Conservation (phyloP, 257 asterid species). For the Thymus mandschuricus region DNA sequence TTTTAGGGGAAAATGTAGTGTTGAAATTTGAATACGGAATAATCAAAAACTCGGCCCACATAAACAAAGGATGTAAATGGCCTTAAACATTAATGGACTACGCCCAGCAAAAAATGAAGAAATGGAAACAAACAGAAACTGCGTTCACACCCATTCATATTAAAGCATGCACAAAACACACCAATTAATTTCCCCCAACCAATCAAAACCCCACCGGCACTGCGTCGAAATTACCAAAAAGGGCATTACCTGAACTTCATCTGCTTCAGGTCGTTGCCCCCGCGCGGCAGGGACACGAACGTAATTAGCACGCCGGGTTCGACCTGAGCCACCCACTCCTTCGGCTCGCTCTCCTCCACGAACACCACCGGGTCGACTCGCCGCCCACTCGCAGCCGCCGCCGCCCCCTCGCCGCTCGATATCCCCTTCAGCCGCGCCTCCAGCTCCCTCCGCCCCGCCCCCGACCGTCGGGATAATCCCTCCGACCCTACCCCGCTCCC, state of each 20-base stretch:
- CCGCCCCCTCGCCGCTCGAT: conserved; percentile 78
- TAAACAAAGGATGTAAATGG: conserved; percentile 19
- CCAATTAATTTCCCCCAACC: conserved; percentile 25
- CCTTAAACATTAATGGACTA: conserved; percentile 12
- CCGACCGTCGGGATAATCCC: conserved; percentile 77
- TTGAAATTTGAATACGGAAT: not conserved
- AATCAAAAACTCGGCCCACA: not conserved
- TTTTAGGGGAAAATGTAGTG: not conserved
- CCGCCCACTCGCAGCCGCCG: conserved; percentile 83
- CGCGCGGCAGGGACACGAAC: conserved; percentile 87
- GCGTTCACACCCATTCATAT: conserved; percentile 6
- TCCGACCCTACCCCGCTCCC: conserved; percentile 50
- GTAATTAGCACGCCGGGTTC: conserved; percentile 93
- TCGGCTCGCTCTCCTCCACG: conserved; percentile 80
- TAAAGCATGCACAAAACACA: conserved; percentile 20
- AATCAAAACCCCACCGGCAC: conserved; percentile 33
- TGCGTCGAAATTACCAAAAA: not conserved
- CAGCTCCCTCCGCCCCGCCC: conserved; percentile 80
- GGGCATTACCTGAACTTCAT: conserved; percentile 78
- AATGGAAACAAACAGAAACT: not conserved
- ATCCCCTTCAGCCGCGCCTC: conserved; percentile 83
- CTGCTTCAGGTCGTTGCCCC: conserved; percentile 86
- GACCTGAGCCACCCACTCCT: conserved; percentile 35
- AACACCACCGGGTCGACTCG: conserved; percentile 81
- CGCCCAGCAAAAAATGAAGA: not conserved